Evolutionary conservation across 805 yeast genomes (phyloP), one percentile per base, ranked within the genome.

Genomic region (Lachancea thermotolerans): DNA sequence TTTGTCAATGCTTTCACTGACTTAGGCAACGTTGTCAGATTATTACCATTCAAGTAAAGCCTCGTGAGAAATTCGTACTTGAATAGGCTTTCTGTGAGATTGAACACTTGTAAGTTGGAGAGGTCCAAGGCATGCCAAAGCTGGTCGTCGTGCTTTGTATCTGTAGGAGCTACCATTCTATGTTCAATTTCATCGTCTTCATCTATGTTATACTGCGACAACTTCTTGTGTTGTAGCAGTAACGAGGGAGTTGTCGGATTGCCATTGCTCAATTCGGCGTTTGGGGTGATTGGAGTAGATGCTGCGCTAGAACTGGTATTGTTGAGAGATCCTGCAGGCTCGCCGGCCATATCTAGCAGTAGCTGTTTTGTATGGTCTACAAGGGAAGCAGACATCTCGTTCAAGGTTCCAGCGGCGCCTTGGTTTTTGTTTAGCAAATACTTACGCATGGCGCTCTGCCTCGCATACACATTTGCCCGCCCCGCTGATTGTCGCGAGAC

Each of bases 71-170:
- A 93, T 49, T 77, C 75, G 65, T 89, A 93, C 38, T 80, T 78
- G 71, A 88, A 88, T 38, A 93, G 66, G 55, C 81, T 80, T 16
- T 83, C 77, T n/a, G 87, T 77, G 28, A 91, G 53, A 46, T 78
- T 75, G 50, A 78, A 70, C 42, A 93, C 71, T 30, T 91, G 86
- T 65, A 93, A 95, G 48, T 96, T 96, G 52, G 95, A 81, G 52
- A 91, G 71, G 68, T 93, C 99, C 52, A 93, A 70, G 5, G 90
- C 91, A 44, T 95, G 85, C 99, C 99, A 93, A 59, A 85, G 75
- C 67, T 90, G 97, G 48, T 81, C 82, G 32, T 84, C 79, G 49
- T 54, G 57, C 38, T 63, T 56, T 17, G 55, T 42, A 39, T 51
- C 50, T 37, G 49, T 48, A 28, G 55, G 55, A 15, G 54, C 54